Evolutionary conservation across 805 yeast species (phyloP).

Genomic region (Yarrowia divulgata): DNA sequence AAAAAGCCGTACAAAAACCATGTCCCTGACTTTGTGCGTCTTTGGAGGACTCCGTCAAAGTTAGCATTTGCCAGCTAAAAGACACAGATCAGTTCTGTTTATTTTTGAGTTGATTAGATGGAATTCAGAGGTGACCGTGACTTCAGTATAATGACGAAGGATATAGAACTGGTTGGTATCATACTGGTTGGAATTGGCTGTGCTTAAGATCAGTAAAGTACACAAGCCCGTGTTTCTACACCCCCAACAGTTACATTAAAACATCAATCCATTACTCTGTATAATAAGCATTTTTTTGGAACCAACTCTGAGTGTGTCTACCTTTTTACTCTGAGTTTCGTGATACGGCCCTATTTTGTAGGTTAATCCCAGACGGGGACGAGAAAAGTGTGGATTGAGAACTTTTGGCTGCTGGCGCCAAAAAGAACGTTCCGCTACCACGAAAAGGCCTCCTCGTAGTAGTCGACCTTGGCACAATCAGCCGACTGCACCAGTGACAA

Average conservation of each 20-base stretch:
- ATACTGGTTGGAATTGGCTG: neutral
- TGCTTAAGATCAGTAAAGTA: neutral
- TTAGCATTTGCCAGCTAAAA: neutral
- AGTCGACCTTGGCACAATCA: slow-evolving; percentile 46
- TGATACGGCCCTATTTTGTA: slow-evolving; percentile 31
- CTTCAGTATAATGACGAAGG: too few species aligned
- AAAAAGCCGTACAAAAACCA: neutral
- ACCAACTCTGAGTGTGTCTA: neutral
- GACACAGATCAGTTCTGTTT: neutral
- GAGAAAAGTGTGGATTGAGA: neutral
- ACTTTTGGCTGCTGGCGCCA: slow-evolving; percentile 19
- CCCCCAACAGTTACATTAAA: neutral
- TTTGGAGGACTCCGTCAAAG: neutral
- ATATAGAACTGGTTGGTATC: neutral
- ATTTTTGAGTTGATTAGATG: neutral
- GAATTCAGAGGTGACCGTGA: neutral
- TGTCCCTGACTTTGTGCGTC: neutral
- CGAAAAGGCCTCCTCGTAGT: slow-evolving; percentile 51
- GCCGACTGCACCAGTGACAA: slow-evolving; percentile 49
- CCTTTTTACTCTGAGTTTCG: neutral
- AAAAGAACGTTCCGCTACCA: slow-evolving; percentile 44
- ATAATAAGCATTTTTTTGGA: neutral
- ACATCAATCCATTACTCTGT: neutral
- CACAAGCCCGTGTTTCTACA: too few species aligned
- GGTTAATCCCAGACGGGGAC: neutral